A percentile compares a stretch with the other conserved stretches of the same genome.
phyloP scores from a whole-genome alignment of 305 asterid species.

The Nicotiana rustica region DNA sequence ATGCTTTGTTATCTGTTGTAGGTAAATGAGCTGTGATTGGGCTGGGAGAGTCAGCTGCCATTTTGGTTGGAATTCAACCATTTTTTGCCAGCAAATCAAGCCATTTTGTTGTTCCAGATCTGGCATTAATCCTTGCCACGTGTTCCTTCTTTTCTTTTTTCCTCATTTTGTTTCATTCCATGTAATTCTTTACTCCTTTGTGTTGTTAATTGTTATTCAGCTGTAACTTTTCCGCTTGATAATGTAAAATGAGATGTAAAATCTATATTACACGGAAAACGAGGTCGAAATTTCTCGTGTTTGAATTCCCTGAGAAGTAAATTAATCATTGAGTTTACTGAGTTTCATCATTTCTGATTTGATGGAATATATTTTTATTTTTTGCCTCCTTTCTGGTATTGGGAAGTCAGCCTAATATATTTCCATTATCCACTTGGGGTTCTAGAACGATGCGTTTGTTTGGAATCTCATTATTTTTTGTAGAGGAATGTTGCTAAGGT shows the following conservation, averaged over 20 bases:
- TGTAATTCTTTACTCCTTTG: slow-evolving; percentile 32
- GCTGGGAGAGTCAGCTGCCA: slow-evolving; percentile 45
- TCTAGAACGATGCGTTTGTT: background rate
- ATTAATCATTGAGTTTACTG: background rate
- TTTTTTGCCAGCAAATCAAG: slow-evolving; percentile 30
- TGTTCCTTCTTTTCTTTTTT: slow-evolving; percentile 42
- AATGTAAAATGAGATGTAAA: slow-evolving; percentile 50
- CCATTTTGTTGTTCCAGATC: slow-evolving; percentile 43
- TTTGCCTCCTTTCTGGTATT: background rate
- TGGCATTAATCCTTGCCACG: slow-evolving; percentile 43
- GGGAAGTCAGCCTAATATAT: background rate
- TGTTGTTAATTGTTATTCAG: slow-evolving; percentile 43
- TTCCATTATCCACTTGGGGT: slow-evolving; percentile 4
- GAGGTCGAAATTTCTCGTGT: background rate
- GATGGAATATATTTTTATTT: background rate
- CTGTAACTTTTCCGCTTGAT: slow-evolving; percentile 44
- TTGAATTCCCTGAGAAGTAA: background rate
- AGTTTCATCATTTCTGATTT: background rate
- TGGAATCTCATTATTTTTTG: background rate
- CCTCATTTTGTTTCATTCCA: slow-evolving; percentile 27
- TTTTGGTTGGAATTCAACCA: slow-evolving; percentile 43
- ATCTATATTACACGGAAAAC: background rate
- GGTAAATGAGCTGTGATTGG: slow-evolving; percentile 52
- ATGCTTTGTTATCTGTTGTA: slow-evolving; percentile 47
- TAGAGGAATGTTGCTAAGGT: slow-evolving; percentile 14